Base-by-base conservation (phyloP, 2,329 filamentous ascomycete genomes). In the Calonectria pseudoreteaudii region DNA sequence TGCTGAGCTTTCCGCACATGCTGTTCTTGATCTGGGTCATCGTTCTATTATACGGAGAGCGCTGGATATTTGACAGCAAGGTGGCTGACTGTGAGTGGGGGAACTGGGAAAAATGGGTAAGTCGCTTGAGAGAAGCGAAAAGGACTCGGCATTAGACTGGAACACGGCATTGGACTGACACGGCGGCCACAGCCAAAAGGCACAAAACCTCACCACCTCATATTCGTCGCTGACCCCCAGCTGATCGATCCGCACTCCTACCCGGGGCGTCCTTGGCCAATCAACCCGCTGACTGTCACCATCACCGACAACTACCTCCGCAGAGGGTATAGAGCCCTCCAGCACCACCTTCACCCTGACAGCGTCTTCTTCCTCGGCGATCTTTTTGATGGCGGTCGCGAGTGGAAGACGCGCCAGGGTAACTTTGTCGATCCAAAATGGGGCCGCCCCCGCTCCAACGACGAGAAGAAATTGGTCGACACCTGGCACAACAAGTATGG, bases 241-340 rank as follows among this genome's bases (percentile, higher is more conserved):
- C 90, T 98, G 72, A 95, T 97, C 81, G 96, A 98, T 84, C 94
- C 95, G 69, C 95, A 98, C 84, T 97, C 95, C n/a, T 98, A 98
- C 81, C 95, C 95, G 3, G 95, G 94, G 78, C 92, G 96, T 30
- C 90, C 90, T 10, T 91, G 90, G 89, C 88, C 89, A 31, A 81
- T 92, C 23, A 89, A 87, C 74, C 83, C 89, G 14, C 76, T 92
- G 47, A 91, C 90, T 6, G 82, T 89, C 47, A 81, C 85, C 31
- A 85, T 98, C 79, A 97, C 96, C 70, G 97, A 99, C 84, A 94
- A 95, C 81, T 99, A 98, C 85, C 90, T 99, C 76, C 92, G 93
- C 50, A 92, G 96, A 52, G 93, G 94, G 11, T 98, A 97, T 83
- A 90, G 88, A n/a, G 90, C 93, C 68, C 89, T 98, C 72, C 95